These are phyloP conservation scores for Leishmania aethiopica DNA, from an alignment of 208 protist species.

Conservation along the genomic window DNA sequence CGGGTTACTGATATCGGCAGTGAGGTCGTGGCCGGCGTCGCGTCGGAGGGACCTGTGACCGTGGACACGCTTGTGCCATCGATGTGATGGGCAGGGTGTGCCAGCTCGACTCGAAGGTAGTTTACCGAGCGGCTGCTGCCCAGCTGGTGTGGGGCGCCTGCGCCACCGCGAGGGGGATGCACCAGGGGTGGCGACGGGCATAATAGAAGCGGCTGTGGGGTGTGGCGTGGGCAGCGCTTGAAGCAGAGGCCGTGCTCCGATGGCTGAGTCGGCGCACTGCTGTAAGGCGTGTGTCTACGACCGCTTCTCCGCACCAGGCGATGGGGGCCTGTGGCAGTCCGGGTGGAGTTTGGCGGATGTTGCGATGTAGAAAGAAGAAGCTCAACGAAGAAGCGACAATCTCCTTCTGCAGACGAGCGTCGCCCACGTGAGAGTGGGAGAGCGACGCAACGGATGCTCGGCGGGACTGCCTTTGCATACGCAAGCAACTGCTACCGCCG, in stretches of 20 bases:
- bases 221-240: too few relatives aligned
- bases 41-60: neutral
- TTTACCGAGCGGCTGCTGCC: too few relatives aligned
- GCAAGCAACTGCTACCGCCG: neutral
- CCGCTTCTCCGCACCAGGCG: neutral
- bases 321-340: neutral
- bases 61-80: neutral
- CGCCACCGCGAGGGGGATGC: too few relatives aligned
- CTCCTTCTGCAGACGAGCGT: neutral
- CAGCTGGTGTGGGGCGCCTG: neutral
- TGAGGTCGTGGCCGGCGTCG: neutral
- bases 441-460: neutral
- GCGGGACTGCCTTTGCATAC: neutral
- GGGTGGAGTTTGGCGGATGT: neutral
- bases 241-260: too few relatives aligned
- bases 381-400: neutral
- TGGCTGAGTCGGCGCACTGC: too few relatives aligned
- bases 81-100: neutral
- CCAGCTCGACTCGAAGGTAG: neutral
- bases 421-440: too few relatives aligned
- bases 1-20: neutral
- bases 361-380: neutral
- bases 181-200: too few relatives aligned
- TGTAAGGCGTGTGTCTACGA: neutral
- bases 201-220: too few relatives aligned